A percentile compares a stretch with the other conserved stretches of the same genome.
phyloP scores from a whole-genome alignment of 1,139 yeast species.

The Yamadazyma kanchanaburiensis region DNA sequence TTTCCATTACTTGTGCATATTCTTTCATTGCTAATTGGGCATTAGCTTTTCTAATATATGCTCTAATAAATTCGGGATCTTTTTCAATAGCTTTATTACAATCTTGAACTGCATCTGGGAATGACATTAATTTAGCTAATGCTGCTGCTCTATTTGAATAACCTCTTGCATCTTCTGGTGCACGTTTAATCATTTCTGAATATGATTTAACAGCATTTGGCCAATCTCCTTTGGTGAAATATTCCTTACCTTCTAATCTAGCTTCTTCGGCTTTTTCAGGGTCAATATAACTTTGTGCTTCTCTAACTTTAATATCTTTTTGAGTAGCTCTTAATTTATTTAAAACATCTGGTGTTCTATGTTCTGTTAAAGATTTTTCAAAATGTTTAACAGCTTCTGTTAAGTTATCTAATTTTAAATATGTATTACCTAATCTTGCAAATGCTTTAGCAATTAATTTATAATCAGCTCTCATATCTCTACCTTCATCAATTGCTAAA shows the following conservation, averaged over 20 bases:
- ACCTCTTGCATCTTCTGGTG: constrained; percentile 95
- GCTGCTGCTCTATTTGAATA: constrained; percentile 99
- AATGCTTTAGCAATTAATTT: constrained; percentile 89
- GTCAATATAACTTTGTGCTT: constrained; percentile 74
- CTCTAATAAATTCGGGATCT: constrained; percentile 88
- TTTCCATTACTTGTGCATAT: constrained; percentile 76
- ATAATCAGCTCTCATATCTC: constrained; percentile 89
- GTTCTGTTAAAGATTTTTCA: constrained; percentile 93
- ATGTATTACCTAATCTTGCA: constrained; percentile 84
- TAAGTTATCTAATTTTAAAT: constrained; percentile 72
- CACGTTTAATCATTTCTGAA: constrained; percentile 92
- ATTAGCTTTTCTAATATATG: constrained; percentile 94
- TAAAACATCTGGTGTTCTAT: constrained; percentile 92
- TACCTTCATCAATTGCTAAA: constrained; percentile 82
- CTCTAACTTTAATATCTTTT: constrained; percentile 75
- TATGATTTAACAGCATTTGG: constrained; percentile 94
- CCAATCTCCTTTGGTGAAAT: constrained; percentile 90
- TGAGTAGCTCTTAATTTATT: constrained; percentile 85
- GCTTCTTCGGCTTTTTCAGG: constrained; percentile 96
- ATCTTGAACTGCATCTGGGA: constrained; percentile 94
- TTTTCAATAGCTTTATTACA: constrained; percentile 85
- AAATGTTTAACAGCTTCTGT: constrained; percentile 72
- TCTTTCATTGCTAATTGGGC: constrained; percentile 92
- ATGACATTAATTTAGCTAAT: constrained; percentile 86
- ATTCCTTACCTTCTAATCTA: constrained; percentile 86